Evolutionary conservation across 345 rosid species (phyloP), one percentile per base, ranked within the genome.

Genomic region (Linum lewisii): DNA sequence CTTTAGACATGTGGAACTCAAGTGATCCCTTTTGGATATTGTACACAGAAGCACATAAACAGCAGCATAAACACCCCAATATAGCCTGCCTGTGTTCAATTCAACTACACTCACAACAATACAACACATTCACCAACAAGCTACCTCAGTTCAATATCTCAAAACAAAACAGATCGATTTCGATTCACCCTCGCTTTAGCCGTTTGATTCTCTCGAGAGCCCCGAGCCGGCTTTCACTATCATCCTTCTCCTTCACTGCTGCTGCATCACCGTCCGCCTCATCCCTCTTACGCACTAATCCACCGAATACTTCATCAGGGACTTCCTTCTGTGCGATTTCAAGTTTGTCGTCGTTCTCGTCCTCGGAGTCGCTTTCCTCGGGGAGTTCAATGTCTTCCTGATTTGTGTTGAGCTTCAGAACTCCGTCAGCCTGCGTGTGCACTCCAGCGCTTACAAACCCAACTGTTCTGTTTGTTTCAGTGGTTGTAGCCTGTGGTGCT

Each of bases 361-460:
- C 94, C 61, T 85, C 97, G 0, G 83, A 79, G 25, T 88, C 98
- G 3, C 89, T 86, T 65, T 81, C 96, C 0, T 85, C 90, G 0
- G 96, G 95, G 57, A 93, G 80, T 64, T 89, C 92, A 9, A 93
- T 90, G 51, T 93, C 97, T 75, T 93, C 99, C 1, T 69, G 64
- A 61, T 89, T 89, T 6, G 72, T 83, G 9, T 63, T 61, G 26
- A 71, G 58, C 55, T 65, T 82, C 4, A 59, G 19, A 51, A 67
- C 82, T 29, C 76, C 80, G 45, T 82, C 89, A 1, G 85, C 32
- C 70, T 79, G 84, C 2, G 95, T 67, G 61, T 79, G 84, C 42
- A 83, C 83, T 49, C 95, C 99, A 24, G 96, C 97, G 55, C 96
- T 93, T 60, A 87, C 97, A 26, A 93, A 93, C 20, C 99, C 95